Percentiles rank a stretch among this genome's conserved stretches.
Evolutionary conservation across 306 rosid species (phyloP).

Genomic region (Medicago arabica): DNA sequence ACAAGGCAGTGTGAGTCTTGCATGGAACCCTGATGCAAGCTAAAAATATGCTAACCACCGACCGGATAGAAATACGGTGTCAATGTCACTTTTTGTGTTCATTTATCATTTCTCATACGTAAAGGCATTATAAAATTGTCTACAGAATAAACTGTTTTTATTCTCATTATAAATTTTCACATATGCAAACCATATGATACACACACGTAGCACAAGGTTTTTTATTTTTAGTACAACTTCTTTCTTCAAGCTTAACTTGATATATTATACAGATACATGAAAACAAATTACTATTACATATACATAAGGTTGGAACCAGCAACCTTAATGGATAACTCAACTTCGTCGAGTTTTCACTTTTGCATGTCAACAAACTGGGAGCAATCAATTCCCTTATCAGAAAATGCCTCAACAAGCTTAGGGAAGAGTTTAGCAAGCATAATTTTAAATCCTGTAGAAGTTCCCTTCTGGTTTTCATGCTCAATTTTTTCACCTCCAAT

Average conservation of each 20-base stretch:
- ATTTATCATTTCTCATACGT: background rate
- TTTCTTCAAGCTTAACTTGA: slow-evolving; percentile 18
- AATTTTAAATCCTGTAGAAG: slow-evolving; percentile 85
- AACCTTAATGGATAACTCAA: slow-evolving; percentile 22
- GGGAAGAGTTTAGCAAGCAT: slow-evolving; percentile 91
- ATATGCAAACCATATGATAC: slow-evolving; percentile 44
- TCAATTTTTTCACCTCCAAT: slow-evolving; percentile 50
- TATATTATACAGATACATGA: slow-evolving; percentile 43
- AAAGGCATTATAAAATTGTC: background rate
- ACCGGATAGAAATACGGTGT: too few relatives aligned
- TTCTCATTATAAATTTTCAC: slow-evolving; percentile 39
- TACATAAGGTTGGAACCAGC: slow-evolving; percentile 38
- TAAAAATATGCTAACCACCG: too few relatives aligned
- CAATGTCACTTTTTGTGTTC: too few relatives aligned
- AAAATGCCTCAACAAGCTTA: slow-evolving; percentile 78
- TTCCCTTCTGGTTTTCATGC: slow-evolving; percentile 55
- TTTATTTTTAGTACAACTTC: background rate
- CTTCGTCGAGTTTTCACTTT: slow-evolving; percentile 38
- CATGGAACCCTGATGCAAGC: too few relatives aligned
- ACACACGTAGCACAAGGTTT: slow-evolving; percentile 10
- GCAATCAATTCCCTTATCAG: slow-evolving; percentile 76
- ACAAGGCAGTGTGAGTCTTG: too few relatives aligned
- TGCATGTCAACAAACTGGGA: slow-evolving; percentile 54
- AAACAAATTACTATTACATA: slow-evolving; percentile 43
- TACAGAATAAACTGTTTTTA: background rate